phyloP scores from a whole-genome alignment of 1,284 basidiomycete genomes.

The Cystobasidium slooffiae region DNA sequence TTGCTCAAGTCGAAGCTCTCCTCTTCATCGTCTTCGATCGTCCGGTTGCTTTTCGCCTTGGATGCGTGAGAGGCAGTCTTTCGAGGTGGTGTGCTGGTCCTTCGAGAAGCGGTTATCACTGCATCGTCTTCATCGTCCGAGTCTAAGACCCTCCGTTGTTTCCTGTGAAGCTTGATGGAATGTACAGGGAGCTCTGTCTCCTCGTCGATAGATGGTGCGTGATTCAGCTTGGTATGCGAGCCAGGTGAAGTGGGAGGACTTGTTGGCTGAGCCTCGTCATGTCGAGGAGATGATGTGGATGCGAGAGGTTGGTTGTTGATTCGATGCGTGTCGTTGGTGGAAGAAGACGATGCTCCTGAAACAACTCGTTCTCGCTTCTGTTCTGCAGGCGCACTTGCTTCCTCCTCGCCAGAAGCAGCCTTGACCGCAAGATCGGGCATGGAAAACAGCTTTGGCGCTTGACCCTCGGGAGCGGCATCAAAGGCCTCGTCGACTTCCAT shows the following conservation, averaged over 20 bases:
- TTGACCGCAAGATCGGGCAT: background rate
- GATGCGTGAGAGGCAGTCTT: background rate
- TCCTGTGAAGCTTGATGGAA: background rate
- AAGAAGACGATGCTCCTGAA: constrained; percentile 15
- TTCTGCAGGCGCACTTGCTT: background rate
- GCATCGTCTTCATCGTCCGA: constrained; percentile 39
- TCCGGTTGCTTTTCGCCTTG: constrained; percentile 3
- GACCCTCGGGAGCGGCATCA: background rate
- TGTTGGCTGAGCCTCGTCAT: background rate
- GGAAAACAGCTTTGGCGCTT: background rate
- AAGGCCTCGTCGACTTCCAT: background rate
- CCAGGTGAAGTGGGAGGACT: constrained; percentile 17
- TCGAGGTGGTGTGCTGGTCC: background rate
- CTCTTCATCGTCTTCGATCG: constrained; percentile 20
- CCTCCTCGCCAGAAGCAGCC: background rate
- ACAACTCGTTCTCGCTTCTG: constrained; percentile 20
- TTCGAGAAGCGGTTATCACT: background rate
- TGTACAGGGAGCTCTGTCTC: constrained; percentile 8
- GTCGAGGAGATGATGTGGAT: constrained; percentile 18
- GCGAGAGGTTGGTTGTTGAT: background rate
- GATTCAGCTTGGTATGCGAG: background rate
- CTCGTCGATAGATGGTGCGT: background rate
- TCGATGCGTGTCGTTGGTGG: background rate
- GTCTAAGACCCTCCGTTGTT: constrained; percentile 16
- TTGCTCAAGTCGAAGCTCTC: background rate